phyloP scores from a whole-genome alignment of 495 filamentous ascomycete genomes.

The Polyplosphaeria fusca region DNA sequence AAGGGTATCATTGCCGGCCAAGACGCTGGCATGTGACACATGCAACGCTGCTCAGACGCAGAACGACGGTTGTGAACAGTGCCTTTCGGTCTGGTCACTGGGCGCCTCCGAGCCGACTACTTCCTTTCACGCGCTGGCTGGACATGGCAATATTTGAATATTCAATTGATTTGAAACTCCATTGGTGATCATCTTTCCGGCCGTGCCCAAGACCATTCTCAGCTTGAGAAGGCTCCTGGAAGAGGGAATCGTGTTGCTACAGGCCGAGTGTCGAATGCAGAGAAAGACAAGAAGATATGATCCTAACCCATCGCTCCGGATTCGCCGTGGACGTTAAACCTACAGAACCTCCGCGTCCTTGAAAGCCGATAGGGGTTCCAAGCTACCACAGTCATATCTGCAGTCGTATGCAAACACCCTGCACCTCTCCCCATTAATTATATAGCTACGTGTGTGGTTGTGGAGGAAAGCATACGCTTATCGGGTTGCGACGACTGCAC shows the following conservation, averaged over 20 bases:
- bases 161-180: conserved; percentile 18
- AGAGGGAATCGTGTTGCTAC: conserved; percentile 3
- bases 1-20: no score
- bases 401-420: conserved; percentile 5
- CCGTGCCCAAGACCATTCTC: conserved; percentile 6
- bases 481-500: conserved; percentile 7
- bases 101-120: no score
- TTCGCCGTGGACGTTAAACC: conserved; percentile 34
- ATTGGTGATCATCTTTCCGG: conserved; percentile 17
- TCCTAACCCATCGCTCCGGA: conserved; percentile 31
- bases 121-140: no score
- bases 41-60: no score
- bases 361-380: no score
- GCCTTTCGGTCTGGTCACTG: no score
- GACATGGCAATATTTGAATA: not conserved
- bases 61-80: no score
- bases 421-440: conserved; percentile 8
- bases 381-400: conserved; percentile 1
- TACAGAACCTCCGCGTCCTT: conserved; percentile 28
- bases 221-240: conserved; percentile 2
- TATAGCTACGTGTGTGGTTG: conserved; percentile 1
- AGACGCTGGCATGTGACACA: no score
- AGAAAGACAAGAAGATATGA: conserved; percentile 31
- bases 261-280: conserved; percentile 25
- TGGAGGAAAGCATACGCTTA: not conserved